Conservation (phyloP, 139 green algal species). For the Ulvella scutata region DNA sequence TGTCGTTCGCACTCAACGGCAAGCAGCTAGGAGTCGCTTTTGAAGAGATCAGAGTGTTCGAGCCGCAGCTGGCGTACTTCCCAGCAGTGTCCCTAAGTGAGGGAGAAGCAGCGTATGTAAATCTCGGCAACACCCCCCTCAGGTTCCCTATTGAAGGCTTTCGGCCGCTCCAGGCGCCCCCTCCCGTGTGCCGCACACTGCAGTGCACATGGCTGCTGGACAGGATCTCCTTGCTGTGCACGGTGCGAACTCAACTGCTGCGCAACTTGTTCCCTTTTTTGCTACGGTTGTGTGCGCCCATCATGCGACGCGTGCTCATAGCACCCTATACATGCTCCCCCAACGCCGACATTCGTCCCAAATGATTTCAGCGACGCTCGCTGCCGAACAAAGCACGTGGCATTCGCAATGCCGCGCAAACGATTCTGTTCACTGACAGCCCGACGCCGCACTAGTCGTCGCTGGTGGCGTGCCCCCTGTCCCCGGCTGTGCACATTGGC, state of each 20-base stretch:
- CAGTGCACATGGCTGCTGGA: background rate
- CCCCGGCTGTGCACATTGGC: too few species aligned
- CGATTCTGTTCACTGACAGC: too few species aligned
- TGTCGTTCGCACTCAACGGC: constrained; percentile 70
- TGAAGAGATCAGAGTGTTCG: constrained; percentile 26
- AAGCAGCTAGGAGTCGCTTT: constrained; percentile 62
- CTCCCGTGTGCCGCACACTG: background rate
- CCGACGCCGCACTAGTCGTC: too few species aligned
- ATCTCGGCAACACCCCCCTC: constrained; percentile 66
- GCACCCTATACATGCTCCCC: too few species aligned
- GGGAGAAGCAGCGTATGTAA: constrained; percentile 57
- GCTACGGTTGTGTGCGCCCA: too few species aligned
- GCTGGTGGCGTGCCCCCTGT: too few species aligned
- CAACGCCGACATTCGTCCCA: too few species aligned
- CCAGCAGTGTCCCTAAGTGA: constrained; percentile 62
- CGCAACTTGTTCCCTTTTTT: too few species aligned
- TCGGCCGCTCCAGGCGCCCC: constrained; percentile 40
- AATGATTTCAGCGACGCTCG: too few species aligned
- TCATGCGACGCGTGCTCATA: too few species aligned
- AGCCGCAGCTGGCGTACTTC: constrained; percentile 56
- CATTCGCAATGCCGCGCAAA: too few species aligned
- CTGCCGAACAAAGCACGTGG: too few species aligned
- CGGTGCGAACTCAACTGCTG: background rate
- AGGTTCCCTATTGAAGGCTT: constrained; percentile 53
- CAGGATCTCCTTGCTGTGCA: background rate